Base-by-base conservation (phyloP, 2,329 filamentous ascomycete species). In the Xylaria sp. region DNA sequence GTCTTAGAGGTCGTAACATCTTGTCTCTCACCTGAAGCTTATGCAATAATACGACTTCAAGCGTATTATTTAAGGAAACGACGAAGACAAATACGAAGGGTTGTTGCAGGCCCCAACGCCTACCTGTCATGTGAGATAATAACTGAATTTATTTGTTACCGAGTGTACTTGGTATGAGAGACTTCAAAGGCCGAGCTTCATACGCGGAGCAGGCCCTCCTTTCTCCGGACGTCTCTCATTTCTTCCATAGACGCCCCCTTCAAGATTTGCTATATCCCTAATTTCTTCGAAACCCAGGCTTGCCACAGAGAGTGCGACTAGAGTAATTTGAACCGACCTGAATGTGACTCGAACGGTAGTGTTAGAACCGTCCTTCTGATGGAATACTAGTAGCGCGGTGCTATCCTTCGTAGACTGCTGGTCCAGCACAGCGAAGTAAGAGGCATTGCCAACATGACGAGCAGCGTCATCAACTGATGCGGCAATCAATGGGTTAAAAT, bases 371-470 rank as follows among this genome's bases (percentile, higher is more conserved):
- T 54, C 63, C 6, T 28, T 20, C 46, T 65, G 41, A 18, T 31
- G 37, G 20, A 20, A 37, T 8, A 65, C 55, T 23, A 65, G 41
- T n/a, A 54, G 15, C 10, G 63, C 56, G 15, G 63, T 41, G 44
- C 34, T 54, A 20, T 65, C 55, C 34, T 12, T 18, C 8, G 23
- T 37, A 58, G 55, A 65, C 34, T 60, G 55, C 15, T 37, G 55
- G n/a, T 65, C 63, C 13, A 65, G 55, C 25, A 54, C 55, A 59
- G 63, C 63, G 25, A 65, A 65, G 46, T 60, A 59, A 8, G 9
- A 13, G 18, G 55, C 55, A 7, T 18, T 8, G 1, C 63, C 63
- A n/a, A 60, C 34, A 28, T 44, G n/a, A 31, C 41, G n/a, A 20
- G 56, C 44, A 34, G 63, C 63, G 18, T 59, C 55, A 31, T 60